Evolutionary conservation across 2,329 filamentous ascomycete species (phyloP), one percentile per base, ranked within the genome.

Genomic region (Hypomyces rosellus): DNA sequence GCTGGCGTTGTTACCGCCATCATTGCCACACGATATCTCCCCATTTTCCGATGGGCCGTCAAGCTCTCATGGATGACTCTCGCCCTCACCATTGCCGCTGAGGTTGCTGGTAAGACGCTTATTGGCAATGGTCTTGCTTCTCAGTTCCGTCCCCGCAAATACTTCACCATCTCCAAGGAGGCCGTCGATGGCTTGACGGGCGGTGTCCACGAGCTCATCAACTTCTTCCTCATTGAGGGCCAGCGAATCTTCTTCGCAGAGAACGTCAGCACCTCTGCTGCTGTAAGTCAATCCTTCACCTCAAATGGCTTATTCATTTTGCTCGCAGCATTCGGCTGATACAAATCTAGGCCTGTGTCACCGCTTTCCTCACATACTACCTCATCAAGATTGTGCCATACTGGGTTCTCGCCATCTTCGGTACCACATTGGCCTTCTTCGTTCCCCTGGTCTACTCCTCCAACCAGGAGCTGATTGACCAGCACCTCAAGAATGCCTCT

Each of bases 171-270:
- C 39, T 77, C 83, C 9, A 76, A 78, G 57, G 78, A 84, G 58
- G 81, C 80, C 6, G 67, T 86, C 37, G 80, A 86, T 59, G 65
- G 69, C 51, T 58, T 83, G 56, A 77, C 84, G 59, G 80, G 80
- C 50, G 84, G 86, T 57, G 71, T 82, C 38, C 79, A 85, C 61
- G 83, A 86, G 68, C 75, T 87, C 53, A 67, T 84, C 69, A 87
- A 87, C 75, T 87, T 87, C 67, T 82, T 86, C 59, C 74, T 85
- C 54, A 85, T 87, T 51, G 84, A 87, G 71, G 72, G 76, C 46
- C 84, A 87, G 72, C 77, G 83, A 54, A 79, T 87, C 57, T 62
- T 86, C 50, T 87, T 82, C 57, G 83, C 77, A 40, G 84, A 87
- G 75, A 87, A 86, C 59, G 66, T 86, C 51, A 67, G 70, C 55